Base-by-base conservation (phyloP, 306 rosid genomes). In the Dalbergia oliveri region DNA sequence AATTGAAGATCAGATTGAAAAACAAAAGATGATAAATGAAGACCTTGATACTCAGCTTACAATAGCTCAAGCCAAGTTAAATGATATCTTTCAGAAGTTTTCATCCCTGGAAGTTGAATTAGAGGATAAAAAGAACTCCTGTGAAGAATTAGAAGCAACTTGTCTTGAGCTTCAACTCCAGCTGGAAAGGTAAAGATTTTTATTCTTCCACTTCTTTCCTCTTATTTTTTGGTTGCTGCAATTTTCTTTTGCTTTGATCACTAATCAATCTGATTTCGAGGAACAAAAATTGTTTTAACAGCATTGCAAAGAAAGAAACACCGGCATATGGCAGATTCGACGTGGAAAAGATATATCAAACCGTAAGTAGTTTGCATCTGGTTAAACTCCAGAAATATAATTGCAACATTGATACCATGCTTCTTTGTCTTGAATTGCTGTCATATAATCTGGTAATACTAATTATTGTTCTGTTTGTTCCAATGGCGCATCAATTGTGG, bases 131-230 rank as follows among this genome's bases (percentile, higher is more conserved):
- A 91, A 86, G 78, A 86, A 66, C 83, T 86, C 90, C 44, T 90
- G 87, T 1, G 94, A 92, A 84, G 97, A 92, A 60, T 74, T 90
- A 73, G 97, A 92, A 87, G 82, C 92, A 47, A 90, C 93, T 6
- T 92, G 97, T 78, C 91, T 92, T 23, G 97, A 92, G 78, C 97
- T 92, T 83, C 94, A 92, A 83, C 97, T 92, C 66, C 97, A 92
- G 79, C 86, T 90, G n/a, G 94, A 92, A 85, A 92, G 94, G 97
- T 92, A 84, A 83, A 13, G 45, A 56, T 18, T 15, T 45, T 19
- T 39, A 6, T 26, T 53, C 60, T 58, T 76, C 50, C 12, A 13
- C 47, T 10, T 50, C 35, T 51, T 69, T 6, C 33, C 59, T 71
- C 13, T 64, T 66, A 11, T 35, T 11, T 41, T 69, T 11, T 3